Evolutionary conservation across 371 early-diverging fungal species (phyloP), one percentile per base, ranked within the genome.

Genomic region (Lichtheimia corymbifera): DNA sequence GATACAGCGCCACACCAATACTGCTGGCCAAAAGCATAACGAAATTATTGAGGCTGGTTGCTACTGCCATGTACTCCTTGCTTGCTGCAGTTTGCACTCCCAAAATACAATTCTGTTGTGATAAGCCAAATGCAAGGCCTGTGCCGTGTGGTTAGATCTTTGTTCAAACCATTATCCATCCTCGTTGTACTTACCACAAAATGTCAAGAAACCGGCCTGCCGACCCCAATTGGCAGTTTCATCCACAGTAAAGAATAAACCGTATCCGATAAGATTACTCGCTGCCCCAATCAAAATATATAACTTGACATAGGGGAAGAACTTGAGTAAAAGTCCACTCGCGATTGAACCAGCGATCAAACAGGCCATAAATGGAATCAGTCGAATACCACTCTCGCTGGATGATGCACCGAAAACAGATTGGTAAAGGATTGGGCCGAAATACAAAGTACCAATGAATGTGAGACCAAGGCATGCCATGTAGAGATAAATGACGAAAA

Each of bases 361-460:
- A 25, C 72, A 67, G 13, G 64, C 66, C 80, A 79, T 79, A 49
- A 60, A 76, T 2, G 80, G 80, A 28, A 79, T 71, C 12, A 79
- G 58, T 25, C 80, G 74, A 28, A 76, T 53, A 41, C 80, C 80
- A 27, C 77, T 74, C 12, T 64, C 50, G 0, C 73, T 72, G 44
- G 74, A 71, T 50, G 70, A 55, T 4, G 74, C 76, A 15, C 70
- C 74, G 62, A 74, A 79, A 2, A 76, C 77, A 53, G 74, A 54
- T 58, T 79, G 79, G 74, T 83, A 88, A 43, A 79, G 86, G 30
- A 85, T 51, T 4, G 92, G 86, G 13, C 88, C 76, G 68, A 90
- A 91, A 66, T 88, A 94, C 13, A 91, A 64, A 15, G 87, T 77
- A 24, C 84, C 81, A 52, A 89, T 84, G 62, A 91, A 88, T 14